A percentile compares a stretch with the other conserved stretches of the same genome.
These are phyloP conservation scores for Nitzschia sp. DNA, from an alignment of 108 stramenopile species.

Conservation along the genomic window DNA sequence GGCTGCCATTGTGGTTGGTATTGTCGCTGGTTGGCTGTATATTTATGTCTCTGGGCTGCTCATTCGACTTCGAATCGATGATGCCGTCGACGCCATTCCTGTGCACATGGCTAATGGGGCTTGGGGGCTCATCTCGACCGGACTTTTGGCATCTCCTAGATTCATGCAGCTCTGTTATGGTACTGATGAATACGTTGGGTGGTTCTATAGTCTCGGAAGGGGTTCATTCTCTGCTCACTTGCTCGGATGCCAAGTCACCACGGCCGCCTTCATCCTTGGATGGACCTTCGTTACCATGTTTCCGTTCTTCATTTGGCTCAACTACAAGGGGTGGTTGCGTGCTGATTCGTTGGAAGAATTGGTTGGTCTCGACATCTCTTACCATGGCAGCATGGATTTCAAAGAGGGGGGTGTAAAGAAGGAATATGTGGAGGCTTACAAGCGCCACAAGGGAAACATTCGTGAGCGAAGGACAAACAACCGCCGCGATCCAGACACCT, in stretches of 20 bases:
- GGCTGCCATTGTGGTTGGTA: slow-evolving; percentile 84
- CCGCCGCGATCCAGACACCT: slow-evolving; percentile 8
- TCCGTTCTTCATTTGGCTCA: slow-evolving; percentile 67
- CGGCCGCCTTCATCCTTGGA: slow-evolving; percentile 62
- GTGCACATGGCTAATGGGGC: slow-evolving; percentile 82
- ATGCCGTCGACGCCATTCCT: slow-evolving; percentile 93
- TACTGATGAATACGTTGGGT: slow-evolving; percentile 54
- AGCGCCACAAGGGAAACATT: slow-evolving; percentile 30
- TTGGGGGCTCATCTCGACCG: slow-evolving; percentile 87
- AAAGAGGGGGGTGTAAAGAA: slow-evolving; percentile 38
- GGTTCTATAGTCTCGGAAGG: slow-evolving; percentile 63
- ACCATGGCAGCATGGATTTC: slow-evolving; percentile 42
- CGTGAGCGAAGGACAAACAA: slow-evolving; percentile 3
- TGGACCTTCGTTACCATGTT: slow-evolving; percentile 70
- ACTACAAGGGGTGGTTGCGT: slow-evolving; percentile 77
- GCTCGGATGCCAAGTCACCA: slow-evolving; percentile 72
- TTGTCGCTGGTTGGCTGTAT: slow-evolving; percentile 79
- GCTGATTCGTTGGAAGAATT: slow-evolving; percentile 74
- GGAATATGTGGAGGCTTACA: slow-evolving; percentile 52
- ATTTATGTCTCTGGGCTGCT: slow-evolving; percentile 51
- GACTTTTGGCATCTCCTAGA: slow-evolving; percentile 63
- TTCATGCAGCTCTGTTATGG: slow-evolving; percentile 45
- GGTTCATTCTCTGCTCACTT: slow-evolving; percentile 54
- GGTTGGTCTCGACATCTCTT: slow-evolving; percentile 70
- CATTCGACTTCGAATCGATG: slow-evolving; percentile 77